Conservation (phyloP, 192 early-diverging fungal genomes). For the Jimgerdemannia lactiflua region DNA sequence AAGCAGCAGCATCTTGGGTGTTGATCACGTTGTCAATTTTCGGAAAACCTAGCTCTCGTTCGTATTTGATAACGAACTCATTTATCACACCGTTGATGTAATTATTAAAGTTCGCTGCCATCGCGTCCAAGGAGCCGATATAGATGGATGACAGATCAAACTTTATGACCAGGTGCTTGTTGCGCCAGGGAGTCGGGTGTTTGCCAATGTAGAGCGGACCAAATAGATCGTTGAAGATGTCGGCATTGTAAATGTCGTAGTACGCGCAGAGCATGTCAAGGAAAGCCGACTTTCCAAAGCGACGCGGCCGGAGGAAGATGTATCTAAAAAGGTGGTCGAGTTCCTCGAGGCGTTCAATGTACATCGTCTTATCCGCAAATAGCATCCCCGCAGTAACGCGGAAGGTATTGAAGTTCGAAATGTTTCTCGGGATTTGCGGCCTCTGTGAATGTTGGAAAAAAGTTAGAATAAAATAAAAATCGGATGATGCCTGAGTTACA, state of each 20-base stretch:
- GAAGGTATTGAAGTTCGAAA: too few relatives aligned
- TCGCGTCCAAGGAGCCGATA: constrained; percentile 11
- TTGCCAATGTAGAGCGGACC: constrained; percentile 33
- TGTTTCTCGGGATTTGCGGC: too few relatives aligned
- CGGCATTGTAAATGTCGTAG: constrained; percentile 26
- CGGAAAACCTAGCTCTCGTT: neutral
- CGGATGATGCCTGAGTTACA: too few relatives aligned
- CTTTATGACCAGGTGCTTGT: constrained; percentile 32
- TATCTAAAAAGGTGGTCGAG: constrained; percentile 17
- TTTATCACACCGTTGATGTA: constrained; percentile 16
- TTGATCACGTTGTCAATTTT: neutral
- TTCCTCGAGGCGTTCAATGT: constrained; percentile 28
- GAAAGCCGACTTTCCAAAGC: constrained; percentile 29
- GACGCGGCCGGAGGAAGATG: constrained; percentile 22
- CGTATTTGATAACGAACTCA: constrained; percentile 5
- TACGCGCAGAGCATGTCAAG: constrained; percentile 25
- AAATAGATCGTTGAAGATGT: constrained; percentile 27
- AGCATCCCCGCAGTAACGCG: too few relatives aligned
- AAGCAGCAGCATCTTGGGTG: neutral
- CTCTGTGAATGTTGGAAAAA: too few relatives aligned
- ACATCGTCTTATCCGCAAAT: too few relatives aligned
- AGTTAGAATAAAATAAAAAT: too few relatives aligned
- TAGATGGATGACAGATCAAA: constrained; percentile 32
- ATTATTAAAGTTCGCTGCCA: constrained; percentile 18
- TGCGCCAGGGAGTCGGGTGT: constrained; percentile 23